Conservation (phyloP, 2,329 filamentous ascomycete genomes). For the Ophiostoma sp. region DNA sequence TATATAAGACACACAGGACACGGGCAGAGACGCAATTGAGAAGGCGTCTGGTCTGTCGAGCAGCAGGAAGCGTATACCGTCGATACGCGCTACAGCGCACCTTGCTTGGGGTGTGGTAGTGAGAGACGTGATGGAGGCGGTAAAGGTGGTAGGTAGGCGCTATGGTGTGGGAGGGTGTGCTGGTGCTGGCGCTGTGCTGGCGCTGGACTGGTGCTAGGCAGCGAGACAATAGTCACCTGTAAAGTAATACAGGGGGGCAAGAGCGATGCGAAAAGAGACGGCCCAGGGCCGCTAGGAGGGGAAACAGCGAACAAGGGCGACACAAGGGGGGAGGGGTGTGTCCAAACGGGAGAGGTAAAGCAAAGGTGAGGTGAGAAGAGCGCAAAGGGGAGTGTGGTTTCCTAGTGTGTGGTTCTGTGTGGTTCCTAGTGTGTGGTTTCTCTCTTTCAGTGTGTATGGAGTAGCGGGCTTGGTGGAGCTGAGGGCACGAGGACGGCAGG, state of each 20-base stretch:
- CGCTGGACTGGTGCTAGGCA: neutral
- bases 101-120: too few relatives aligned
- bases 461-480: conserved; percentile 2
- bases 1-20: conserved; percentile 12
- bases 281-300: conserved; percentile 13
- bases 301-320: conserved; percentile 12
- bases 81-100: neutral
- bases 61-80: neutral
- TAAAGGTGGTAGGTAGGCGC: conserved; percentile 5
- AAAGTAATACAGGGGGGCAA: neutral
- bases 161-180: neutral
- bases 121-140: too few relatives aligned
- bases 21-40: neutral
- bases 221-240: neutral
- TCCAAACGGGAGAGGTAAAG: neutral
- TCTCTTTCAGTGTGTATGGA: neutral
- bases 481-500: conserved; percentile 15
- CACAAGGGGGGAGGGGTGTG: neutral
- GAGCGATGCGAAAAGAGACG: conserved; percentile 1
- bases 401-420: too few relatives aligned
- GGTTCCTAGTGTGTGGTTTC: too few relatives aligned
- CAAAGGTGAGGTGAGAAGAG: neutral
- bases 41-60: neutral
- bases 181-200: too few relatives aligned
- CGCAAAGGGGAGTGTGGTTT: too few relatives aligned